Percentiles rank a stretch among this genome's conserved stretches.
Evolutionary conservation across 768 basidiomycete genomes (phyloP).

Genomic region (Trametes sanguinea): DNA sequence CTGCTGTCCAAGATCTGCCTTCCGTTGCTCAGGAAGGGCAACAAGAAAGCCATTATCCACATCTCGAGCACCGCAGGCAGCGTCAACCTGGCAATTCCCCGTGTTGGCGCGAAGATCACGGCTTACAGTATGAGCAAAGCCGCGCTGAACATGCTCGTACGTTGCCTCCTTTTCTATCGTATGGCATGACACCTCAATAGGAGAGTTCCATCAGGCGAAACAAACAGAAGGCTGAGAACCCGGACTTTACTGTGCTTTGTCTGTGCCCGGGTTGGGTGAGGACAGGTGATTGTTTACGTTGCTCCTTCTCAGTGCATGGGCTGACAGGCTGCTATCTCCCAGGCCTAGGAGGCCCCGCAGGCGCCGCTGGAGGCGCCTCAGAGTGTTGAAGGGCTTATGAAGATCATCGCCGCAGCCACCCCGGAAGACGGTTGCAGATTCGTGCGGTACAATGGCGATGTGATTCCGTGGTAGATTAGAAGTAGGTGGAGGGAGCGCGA

Average conservation of each 20-base stretch:
- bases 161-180: background rate
- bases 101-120: slow-evolving; percentile 26
- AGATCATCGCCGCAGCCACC: slow-evolving; percentile 3
- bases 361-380: slow-evolving; percentile 6
- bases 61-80: slow-evolving; percentile 35
- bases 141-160: slow-evolving; percentile 31
- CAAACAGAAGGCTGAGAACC: slow-evolving; percentile 19
- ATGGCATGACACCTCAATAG: background rate
- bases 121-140: slow-evolving; percentile 40
- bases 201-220: slow-evolving; percentile 4
- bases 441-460: slow-evolving; percentile 15
- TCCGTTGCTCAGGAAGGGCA: slow-evolving; percentile 35
- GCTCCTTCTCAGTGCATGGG: too few species aligned
- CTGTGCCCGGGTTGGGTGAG: slow-evolving; percentile 20
- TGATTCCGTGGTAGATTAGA: background rate
- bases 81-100: slow-evolving; percentile 29
- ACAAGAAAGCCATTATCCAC: slow-evolving; percentile 36
- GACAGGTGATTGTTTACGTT: slow-evolving; percentile 23
- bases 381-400: slow-evolving; percentile 12
- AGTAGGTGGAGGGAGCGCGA: too few species aligned
- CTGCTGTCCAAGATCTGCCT: slow-evolving; percentile 36
- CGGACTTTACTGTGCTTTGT: slow-evolving; percentile 10
- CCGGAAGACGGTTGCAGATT: slow-evolving; percentile 9
- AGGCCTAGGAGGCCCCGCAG: slow-evolving; percentile 17
- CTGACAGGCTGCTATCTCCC: background rate